These are phyloP conservation scores for Suillus sp. DNA, from an alignment of 768 basidiomycete species.

Conservation along the genomic window DNA sequence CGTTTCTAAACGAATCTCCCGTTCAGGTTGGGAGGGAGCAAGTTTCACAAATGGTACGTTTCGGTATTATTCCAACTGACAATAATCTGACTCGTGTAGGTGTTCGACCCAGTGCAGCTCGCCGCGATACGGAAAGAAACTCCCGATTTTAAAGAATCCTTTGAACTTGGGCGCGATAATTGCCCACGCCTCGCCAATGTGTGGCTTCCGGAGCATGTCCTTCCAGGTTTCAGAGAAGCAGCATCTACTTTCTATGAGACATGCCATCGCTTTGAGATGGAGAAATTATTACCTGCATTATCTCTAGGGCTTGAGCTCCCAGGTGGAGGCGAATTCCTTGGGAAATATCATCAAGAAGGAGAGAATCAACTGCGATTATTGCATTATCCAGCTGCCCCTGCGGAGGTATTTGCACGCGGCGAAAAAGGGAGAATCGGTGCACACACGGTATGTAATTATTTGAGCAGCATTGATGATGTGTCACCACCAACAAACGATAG, in stretches of 20 bases:
- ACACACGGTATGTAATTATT: slow-evolving; percentile 25
- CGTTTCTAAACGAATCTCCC: not conserved
- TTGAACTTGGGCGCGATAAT: slow-evolving; percentile 53
- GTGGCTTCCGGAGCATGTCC: slow-evolving; percentile 53
- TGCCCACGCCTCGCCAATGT: slow-evolving; percentile 50
- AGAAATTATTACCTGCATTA: slow-evolving; percentile 46
- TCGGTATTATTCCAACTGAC: not conserved
- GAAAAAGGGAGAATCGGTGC: slow-evolving; percentile 38
- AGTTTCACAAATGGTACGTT: slow-evolving; percentile 29
- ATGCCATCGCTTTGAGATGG: slow-evolving; percentile 38
- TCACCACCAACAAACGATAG: slow-evolving; percentile 12
- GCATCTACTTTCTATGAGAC: slow-evolving; percentile 53
- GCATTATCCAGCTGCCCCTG: slow-evolving; percentile 49
- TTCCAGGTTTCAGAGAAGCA: slow-evolving; percentile 56
- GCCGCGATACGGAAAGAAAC: slow-evolving; percentile 32
- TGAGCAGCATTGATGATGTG: not conserved
- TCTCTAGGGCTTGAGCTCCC: slow-evolving; percentile 47
- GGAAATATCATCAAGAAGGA: slow-evolving; percentile 40
- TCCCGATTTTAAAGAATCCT: slow-evolving; percentile 53
- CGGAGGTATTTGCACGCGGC: slow-evolving; percentile 29
- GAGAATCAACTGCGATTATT: slow-evolving; percentile 61
- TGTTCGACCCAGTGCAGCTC: slow-evolving; percentile 37
- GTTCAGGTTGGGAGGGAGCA: slow-evolving; percentile 44
- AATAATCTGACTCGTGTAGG: slow-evolving; percentile 16
- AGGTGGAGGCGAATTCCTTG: slow-evolving; percentile 44